These are phyloP conservation scores for Mucor indicus DNA, from an alignment of 371 early-diverging fungal genomes.

Conservation along the genomic window DNA sequence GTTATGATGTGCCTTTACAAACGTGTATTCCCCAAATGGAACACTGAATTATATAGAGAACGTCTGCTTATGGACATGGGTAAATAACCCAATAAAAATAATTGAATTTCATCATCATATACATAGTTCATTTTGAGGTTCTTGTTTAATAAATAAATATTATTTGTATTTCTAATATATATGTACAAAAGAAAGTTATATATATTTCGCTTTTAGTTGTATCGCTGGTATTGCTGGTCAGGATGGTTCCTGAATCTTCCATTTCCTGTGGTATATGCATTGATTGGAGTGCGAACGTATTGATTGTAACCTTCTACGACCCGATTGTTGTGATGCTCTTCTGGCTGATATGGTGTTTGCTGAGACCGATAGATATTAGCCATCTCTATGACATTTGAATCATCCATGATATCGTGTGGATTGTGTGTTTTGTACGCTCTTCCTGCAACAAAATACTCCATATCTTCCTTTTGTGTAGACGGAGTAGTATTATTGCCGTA, in stretches of 20 bases:
- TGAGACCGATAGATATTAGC: slow-evolving; percentile 16
- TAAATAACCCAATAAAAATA: too few relatives aligned
- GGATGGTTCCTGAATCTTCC: not conserved
- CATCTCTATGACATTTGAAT: slow-evolving; percentile 21
- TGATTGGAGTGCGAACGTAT: slow-evolving; percentile 2
- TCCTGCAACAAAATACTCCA: slow-evolving; percentile 24
- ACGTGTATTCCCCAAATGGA: slow-evolving; percentile 93
- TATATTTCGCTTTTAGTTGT: too few relatives aligned
- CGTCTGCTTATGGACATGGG: too few relatives aligned
- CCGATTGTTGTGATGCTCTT: not conserved
- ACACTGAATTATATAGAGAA: slow-evolving; percentile 41
- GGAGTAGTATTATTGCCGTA: not conserved
- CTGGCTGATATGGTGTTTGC: slow-evolving; percentile 7
- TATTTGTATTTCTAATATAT: too few relatives aligned
- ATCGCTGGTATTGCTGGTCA: too few relatives aligned
- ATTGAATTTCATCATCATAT: too few relatives aligned
- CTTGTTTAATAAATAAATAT: too few relatives aligned
- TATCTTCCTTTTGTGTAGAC: slow-evolving; percentile 1
- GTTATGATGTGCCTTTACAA: slow-evolving; percentile 94
- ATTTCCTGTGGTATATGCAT: slow-evolving; percentile 2
- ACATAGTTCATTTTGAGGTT: too few relatives aligned
- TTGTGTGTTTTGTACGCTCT: slow-evolving; percentile 17
- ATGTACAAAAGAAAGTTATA: too few relatives aligned
- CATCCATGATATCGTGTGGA: slow-evolving; percentile 8
- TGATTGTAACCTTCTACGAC: slow-evolving; percentile 2